Evolutionary conservation across 495 filamentous ascomycete species (phyloP).

Genomic region (Aspergillus sclerotiicarbonarius): DNA sequence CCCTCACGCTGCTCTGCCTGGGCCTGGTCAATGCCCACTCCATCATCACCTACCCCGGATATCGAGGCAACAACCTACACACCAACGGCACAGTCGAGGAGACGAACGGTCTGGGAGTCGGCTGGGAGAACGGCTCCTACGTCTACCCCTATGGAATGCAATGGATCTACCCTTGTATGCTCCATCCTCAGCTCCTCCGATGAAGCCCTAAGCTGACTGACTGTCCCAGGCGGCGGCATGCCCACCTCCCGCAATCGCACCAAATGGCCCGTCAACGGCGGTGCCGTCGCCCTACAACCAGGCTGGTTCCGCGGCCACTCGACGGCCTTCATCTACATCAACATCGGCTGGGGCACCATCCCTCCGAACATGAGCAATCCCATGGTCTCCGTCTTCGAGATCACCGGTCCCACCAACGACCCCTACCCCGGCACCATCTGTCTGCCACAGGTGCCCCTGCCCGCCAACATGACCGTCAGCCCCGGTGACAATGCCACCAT

Average conservation of each 20-base stretch:
- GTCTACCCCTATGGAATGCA: slow-evolving; percentile 89
- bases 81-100: slow-evolving; percentile 61
- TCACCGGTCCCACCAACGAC: slow-evolving; percentile 76
- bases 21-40: slow-evolving; percentile 71
- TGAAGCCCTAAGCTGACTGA: slow-evolving; percentile 5
- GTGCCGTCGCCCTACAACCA: slow-evolving; percentile 82
- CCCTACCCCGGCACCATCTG: slow-evolving; percentile 87
- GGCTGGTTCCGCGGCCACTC: slow-evolving; percentile 94
- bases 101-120: slow-evolving; percentile 44
- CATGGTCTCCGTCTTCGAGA: slow-evolving; percentile 81
- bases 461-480: slow-evolving; percentile 66
- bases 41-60: slow-evolving; percentile 88
- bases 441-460: slow-evolving; percentile 85
- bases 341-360: slow-evolving; percentile 80
- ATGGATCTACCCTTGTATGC: slow-evolving; percentile 97
- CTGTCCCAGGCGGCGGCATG: slow-evolving; percentile 76
- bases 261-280: slow-evolving; percentile 84
- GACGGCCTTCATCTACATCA: slow-evolving; percentile 86
- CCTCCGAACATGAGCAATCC: slow-evolving; percentile 87
- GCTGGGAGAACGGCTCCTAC: slow-evolving; percentile 41
- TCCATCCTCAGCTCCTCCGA: not conserved
- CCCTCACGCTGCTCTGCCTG: slow-evolving; percentile 49
- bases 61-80: slow-evolving; percentile 89
- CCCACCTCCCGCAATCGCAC: slow-evolving; percentile 77
- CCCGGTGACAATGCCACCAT: slow-evolving; percentile 90